A percentile compares a stretch with the other conserved stretches of the same genome.
These are phyloP conservation scores for Medicago lupulina DNA, from an alignment of 306 rosid genomes.

Conservation along the genomic window DNA sequence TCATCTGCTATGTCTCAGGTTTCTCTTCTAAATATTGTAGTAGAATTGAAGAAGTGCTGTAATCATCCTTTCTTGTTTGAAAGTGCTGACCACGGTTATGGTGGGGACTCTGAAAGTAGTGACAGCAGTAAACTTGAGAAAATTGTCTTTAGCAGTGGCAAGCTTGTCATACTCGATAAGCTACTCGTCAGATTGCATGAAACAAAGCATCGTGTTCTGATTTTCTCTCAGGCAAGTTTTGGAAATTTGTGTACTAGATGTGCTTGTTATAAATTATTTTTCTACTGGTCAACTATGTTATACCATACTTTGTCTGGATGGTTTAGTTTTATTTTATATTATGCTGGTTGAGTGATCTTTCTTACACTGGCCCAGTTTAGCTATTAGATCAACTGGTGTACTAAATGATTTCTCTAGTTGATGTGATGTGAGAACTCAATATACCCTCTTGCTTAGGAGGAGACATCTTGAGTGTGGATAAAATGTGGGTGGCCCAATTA, in stretches of 20 bases:
- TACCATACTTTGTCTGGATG: neutral
- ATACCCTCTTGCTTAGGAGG: slow-evolving; percentile 1
- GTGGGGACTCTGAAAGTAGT: slow-evolving; percentile 73
- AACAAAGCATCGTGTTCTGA: slow-evolving; percentile 95
- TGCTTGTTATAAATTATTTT: neutral
- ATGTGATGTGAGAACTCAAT: neutral
- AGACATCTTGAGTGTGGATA: neutral
- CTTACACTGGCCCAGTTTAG: neutral
- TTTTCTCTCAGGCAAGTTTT: slow-evolving; percentile 91
- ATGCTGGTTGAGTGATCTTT: neutral
- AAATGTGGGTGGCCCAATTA: neutral
- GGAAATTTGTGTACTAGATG: slow-evolving; percentile 23
- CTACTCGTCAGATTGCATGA: slow-evolving; percentile 90
- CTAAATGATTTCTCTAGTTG: neutral
- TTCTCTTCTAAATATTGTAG: slow-evolving; percentile 95
- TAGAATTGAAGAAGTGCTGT: slow-evolving; percentile 98
- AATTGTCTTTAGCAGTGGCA: slow-evolving; percentile 95
- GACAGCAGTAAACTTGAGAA: slow-evolving; percentile 91
- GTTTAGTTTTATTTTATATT: neutral
- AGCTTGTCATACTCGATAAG: slow-evolving; percentile 95
- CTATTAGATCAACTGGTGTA: neutral
- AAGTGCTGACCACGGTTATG: slow-evolving; percentile 99
- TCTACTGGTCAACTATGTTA: slow-evolving; percentile 3
- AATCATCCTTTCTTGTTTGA: slow-evolving; percentile 98
- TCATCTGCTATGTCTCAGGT: slow-evolving; percentile 61